Evolutionary conservation across 495 filamentous ascomycete species (phyloP), one percentile per base, ranked within the genome.

Genomic region (Astrothelium macrocarpum): DNA sequence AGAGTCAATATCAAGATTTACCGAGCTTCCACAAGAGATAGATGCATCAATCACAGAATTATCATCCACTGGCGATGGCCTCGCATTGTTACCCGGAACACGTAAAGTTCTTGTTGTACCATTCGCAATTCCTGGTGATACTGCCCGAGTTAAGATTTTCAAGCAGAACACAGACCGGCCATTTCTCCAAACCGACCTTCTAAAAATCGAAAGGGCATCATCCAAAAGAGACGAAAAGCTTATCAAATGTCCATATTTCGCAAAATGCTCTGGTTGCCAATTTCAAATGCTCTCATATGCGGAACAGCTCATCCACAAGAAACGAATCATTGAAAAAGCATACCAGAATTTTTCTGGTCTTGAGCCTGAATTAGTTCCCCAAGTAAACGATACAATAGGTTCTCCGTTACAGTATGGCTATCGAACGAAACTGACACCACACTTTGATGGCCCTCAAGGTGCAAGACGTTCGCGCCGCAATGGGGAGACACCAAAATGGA

Each of bases 281-380:
- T 90, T 97, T 71, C 94, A 98, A 75, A 96, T 97, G 90, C 83
- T 98, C 62, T 83, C 90, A 46, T 98, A 98, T 75, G 77, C 81
- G 32, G 85, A 89, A 62, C 94, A 98, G 73, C 80, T 98, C 32
- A 81, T 78, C 34, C 87, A 91, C 70, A 98, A 98, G 78, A 85
- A 82, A 72, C 78, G 80, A 59, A 87, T 97, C 61, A 87, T 98
- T 32, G 89, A 94, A 72, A 95, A 93, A 71, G 94, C 95, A 31
- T 98, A 88, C 77, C 80, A 80, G 59, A 91, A 96, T 77, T 98
- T 96, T 78, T 95, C 91, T 14, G 79, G 87, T 26, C 77, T 97
- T 3, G 76, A 86, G 5, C 85, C 89, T 10, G 84, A 91, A 63
- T 74, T 89, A 29, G 78, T 97, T 1, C 94, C 95, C 31, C 71